phyloP scores from a whole-genome alignment of 805 yeast species.

The Yamadazyma nakazawae region DNA sequence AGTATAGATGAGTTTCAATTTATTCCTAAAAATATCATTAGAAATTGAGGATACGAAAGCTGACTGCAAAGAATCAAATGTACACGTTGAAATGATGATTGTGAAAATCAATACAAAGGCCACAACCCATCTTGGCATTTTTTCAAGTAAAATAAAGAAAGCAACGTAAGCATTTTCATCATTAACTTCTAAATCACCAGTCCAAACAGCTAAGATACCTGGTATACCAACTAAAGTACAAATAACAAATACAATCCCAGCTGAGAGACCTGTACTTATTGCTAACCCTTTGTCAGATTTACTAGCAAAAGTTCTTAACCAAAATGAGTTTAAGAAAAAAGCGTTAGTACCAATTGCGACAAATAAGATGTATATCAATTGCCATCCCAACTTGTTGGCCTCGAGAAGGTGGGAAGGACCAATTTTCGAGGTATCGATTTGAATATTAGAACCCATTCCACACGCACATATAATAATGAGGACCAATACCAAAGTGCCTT shows the following conservation, averaged over 20 bases:
- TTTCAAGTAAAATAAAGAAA: slow-evolving; percentile 64
- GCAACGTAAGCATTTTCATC: slow-evolving; percentile 63
- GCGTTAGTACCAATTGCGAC: slow-evolving; percentile 90
- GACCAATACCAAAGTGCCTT: slow-evolving; percentile 69
- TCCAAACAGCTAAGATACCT: slow-evolving; percentile 90
- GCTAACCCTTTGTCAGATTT: slow-evolving; percentile 68
- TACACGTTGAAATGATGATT: slow-evolving; percentile 75
- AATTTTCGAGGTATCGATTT: slow-evolving; percentile 60
- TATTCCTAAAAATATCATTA: slow-evolving; percentile 85
- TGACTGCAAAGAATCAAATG: slow-evolving; percentile 84
- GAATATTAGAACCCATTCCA: slow-evolving; percentile 73
- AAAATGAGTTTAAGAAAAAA: slow-evolving; percentile 85
- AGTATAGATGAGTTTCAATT: slow-evolving; percentile 59
- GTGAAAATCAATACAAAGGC: slow-evolving; percentile 79
- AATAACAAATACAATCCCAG: slow-evolving; percentile 59
- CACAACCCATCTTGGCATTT: slow-evolving; percentile 82
- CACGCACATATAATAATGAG: slow-evolving; percentile 67
- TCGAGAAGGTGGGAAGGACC: slow-evolving; percentile 64
- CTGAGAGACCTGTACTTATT: slow-evolving; percentile 74
- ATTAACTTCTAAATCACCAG: slow-evolving; percentile 56
- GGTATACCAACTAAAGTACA: slow-evolving; percentile 75
- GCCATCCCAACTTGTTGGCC: slow-evolving; percentile 80
- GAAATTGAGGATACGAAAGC: slow-evolving; percentile 87
- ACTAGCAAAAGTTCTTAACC: slow-evolving; percentile 93
- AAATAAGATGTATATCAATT: slow-evolving; percentile 74